These are phyloP conservation scores for Xylaria nigripes DNA, from an alignment of 495 filamentous ascomycete genomes.

Conservation along the genomic window DNA sequence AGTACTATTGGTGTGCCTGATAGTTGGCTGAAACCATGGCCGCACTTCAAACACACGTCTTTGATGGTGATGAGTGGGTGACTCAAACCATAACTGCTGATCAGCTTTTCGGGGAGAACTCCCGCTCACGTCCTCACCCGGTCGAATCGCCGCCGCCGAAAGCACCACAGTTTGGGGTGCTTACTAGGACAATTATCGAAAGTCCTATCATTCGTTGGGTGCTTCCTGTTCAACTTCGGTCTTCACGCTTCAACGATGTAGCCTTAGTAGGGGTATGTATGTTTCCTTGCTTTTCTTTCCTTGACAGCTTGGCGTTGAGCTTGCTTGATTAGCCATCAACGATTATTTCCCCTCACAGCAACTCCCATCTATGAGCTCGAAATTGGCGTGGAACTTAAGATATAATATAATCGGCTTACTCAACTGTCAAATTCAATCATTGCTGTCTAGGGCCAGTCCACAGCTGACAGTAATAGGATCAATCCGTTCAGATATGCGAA, in stretches of 20 bases:
- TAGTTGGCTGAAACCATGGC: slow-evolving; percentile 10
- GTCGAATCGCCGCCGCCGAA: slow-evolving; percentile 17
- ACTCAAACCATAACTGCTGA: slow-evolving; percentile 28
- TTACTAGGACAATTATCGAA: slow-evolving; percentile 67
- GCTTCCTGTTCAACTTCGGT: slow-evolving; percentile 68
- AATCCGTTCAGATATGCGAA: slow-evolving; percentile 64
- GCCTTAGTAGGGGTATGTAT: slow-evolving; percentile 72
- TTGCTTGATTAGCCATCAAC: not conserved
- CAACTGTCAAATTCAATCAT: not conserved
- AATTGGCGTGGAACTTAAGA: too few relatives aligned
- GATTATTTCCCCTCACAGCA: not conserved
- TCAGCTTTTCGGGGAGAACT: slow-evolving; percentile 16
- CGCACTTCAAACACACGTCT: slow-evolving; percentile 43
- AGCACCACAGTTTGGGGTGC: slow-evolving; percentile 53
- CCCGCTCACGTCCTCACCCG: slow-evolving; percentile 6
- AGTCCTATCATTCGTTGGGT: slow-evolving; percentile 73
- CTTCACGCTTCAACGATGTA: slow-evolving; percentile 67
- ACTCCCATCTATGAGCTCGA: too few relatives aligned
- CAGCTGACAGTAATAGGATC: slow-evolving; percentile 41
- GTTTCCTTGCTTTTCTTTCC: slow-evolving; percentile 3
- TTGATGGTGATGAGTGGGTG: slow-evolving; percentile 53
- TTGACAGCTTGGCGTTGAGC: not conserved
- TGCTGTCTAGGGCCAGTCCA: not conserved
- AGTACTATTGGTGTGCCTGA: too few relatives aligned
- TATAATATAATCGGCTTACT: too few relatives aligned